Conservation (phyloP, 2,329 filamentous ascomycete species). For the Penicillium polonicum region DNA sequence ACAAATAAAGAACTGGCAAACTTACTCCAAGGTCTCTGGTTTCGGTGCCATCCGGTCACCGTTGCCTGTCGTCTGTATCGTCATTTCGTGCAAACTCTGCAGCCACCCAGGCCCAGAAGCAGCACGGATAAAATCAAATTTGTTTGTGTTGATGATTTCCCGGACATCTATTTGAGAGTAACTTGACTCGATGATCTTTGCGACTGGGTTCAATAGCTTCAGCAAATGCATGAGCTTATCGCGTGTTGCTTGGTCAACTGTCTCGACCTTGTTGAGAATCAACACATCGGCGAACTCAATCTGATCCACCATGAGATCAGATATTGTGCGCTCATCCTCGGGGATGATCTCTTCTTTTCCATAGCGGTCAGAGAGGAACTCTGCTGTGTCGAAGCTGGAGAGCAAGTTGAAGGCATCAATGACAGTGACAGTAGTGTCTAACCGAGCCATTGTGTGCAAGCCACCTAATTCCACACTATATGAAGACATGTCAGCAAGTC, state of each 20-base stretch:
- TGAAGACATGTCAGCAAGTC: constrained; percentile 1
- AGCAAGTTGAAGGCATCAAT: constrained; percentile 73
- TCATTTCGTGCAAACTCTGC: constrained; percentile 68
- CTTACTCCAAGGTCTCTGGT: constrained; percentile 67
- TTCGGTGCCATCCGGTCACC: constrained; percentile 61
- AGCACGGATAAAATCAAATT: constrained; percentile 65
- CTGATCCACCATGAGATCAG: constrained; percentile 73
- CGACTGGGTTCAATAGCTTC: constrained; percentile 63
- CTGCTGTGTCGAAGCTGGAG: constrained; percentile 68
- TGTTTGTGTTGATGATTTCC: constrained; percentile 64
- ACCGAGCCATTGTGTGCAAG: constrained; percentile 62
- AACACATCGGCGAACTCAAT: constrained; percentile 76
- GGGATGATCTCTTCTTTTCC: constrained; percentile 58
- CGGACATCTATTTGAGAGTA: constrained; percentile 61
- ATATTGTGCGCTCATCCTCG: constrained; percentile 72
- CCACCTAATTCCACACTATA: constrained; percentile 58
- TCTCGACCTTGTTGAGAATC: constrained; percentile 68
- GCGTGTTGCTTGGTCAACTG: constrained; percentile 52
- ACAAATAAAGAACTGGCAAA: background rate
- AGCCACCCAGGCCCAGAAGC: constrained; percentile 68
- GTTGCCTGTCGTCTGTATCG: constrained; percentile 56
- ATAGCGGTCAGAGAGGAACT: constrained; percentile 64
- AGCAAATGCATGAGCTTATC: constrained; percentile 55
- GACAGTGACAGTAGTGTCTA: constrained; percentile 71
- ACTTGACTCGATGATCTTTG: constrained; percentile 62